A percentile compares a stretch with the other conserved stretches of the same genome.
phyloP scores from a whole-genome alignment of 441 rosid species.

The Daphne laureola region DNA sequence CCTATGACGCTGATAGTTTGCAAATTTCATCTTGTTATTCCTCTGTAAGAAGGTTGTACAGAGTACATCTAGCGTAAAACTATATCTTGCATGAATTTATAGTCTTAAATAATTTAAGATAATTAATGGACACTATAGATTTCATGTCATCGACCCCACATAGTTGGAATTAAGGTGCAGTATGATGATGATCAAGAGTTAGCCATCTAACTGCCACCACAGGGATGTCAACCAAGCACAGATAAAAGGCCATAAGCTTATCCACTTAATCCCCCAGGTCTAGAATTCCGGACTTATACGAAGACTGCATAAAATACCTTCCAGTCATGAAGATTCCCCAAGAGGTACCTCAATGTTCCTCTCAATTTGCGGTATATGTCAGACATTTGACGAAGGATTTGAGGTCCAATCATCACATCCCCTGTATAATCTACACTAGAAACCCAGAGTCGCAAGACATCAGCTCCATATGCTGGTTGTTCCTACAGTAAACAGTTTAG shows the following conservation, averaged over 20 bases:
- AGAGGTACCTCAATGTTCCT: constrained; percentile 88
- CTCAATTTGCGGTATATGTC: constrained; percentile 91
- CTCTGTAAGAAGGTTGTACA: too few relatives aligned
- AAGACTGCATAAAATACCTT: constrained; percentile 40
- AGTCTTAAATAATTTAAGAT: too few relatives aligned
- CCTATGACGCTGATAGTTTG: too few relatives aligned
- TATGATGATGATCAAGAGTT: background rate
- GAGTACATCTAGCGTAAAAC: too few relatives aligned
- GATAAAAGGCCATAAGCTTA: background rate
- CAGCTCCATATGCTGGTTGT: constrained; percentile 94
- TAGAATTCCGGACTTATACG: too few relatives aligned
- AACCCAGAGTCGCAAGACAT: constrained; percentile 96
- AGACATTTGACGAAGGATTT: constrained; percentile 87
- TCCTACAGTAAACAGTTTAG: constrained; percentile 44
- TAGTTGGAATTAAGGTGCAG: too few relatives aligned
- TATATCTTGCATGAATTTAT: too few relatives aligned
- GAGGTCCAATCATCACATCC: constrained; percentile 87
- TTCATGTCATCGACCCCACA: too few relatives aligned
- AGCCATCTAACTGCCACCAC: background rate
- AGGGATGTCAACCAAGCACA: background rate
- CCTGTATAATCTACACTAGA: constrained; percentile 95
- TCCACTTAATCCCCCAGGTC: background rate
- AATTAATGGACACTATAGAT: too few relatives aligned
- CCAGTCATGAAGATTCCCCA: constrained; percentile 98
- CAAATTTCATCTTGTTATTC: too few relatives aligned